Evolutionary conservation across 768 basidiomycete genomes (phyloP), one percentile per base, ranked within the genome.

Genomic region (Leccinum uliginosum): DNA sequence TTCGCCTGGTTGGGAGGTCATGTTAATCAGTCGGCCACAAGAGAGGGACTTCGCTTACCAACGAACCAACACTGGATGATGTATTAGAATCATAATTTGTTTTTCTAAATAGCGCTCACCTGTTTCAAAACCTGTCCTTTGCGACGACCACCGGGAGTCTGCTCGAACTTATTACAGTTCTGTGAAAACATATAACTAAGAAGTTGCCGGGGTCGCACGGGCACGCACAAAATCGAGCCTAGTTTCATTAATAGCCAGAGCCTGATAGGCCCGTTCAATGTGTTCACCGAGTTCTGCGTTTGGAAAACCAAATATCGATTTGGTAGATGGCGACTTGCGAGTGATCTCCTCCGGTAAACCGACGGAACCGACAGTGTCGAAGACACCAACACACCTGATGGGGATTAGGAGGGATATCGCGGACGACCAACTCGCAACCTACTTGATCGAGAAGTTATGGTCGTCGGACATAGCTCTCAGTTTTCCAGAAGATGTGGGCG

Each of bases 331-430:
- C 11, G 76, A 76, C 17, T 73, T 69, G 45, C 76, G 69, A 3
- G 77, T 76, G 15, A 89, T 63, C 62, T 88, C 87, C 62, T 84
- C 84, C 1, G 88, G 88, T 15, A 90, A 69, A 10, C 87, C 87
- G 27, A 87, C 67, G 11, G 86, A 79, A 14, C 86, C 86, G n/a
- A 89, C 88, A 6, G 88, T 90, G 63, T 90, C 88, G 63, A 85
- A 90, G 19, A 90, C 86, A 2, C 87, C 87, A 53, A 90, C 62
- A 59, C 85, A 86, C 68, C 83, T 86, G 60, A 30, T 58, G 11
- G 27, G 19, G 40, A 30, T 59, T 48, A 54, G 24, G 26, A 52
- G 26, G 48, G 15, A 45, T 27, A 60, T 50, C 19, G 35, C 55
- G 44, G 40, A 9, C 27, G 44, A 54, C 38, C 9, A 10, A 32